These are phyloP conservation scores for Apophysomyces sp. DNA, from an alignment of 371 early-diverging fungal species.

Conservation along the genomic window DNA sequence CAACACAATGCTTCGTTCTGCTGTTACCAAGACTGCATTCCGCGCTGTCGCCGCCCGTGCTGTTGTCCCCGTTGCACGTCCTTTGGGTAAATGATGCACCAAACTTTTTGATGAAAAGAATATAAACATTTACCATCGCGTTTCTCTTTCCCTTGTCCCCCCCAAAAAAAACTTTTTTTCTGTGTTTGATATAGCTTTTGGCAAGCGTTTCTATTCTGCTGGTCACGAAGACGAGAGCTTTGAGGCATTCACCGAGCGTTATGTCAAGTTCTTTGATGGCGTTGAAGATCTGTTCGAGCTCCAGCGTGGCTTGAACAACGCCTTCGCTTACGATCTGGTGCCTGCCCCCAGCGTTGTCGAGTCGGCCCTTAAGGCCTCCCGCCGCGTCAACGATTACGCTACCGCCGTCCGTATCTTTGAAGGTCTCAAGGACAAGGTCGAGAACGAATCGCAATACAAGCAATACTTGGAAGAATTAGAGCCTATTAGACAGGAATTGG, in stretches of 20 bases:
- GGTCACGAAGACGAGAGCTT: slow-evolving; percentile 76
- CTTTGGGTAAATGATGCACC: slow-evolving; percentile 25
- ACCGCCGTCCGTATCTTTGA: slow-evolving; percentile 94
- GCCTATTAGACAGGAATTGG: slow-evolving; percentile 85
- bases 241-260: slow-evolving; percentile 80
- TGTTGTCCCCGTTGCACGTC: slow-evolving; percentile 27
- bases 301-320: slow-evolving; percentile 95
- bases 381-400: slow-evolving; percentile 91
- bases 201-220: slow-evolving; percentile 62
- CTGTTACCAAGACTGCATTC: slow-evolving; percentile 42
- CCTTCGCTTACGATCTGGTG: slow-evolving; percentile 94
- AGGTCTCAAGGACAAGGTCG: slow-evolving; percentile 88
- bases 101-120: not conserved
- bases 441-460: slow-evolving; percentile 81
- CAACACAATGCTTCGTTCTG: slow-evolving; percentile 49
- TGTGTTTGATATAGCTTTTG: slow-evolving; percentile 24
- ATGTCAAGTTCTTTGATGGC: slow-evolving; percentile 86
- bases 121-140: not conserved
- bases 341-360: slow-evolving; percentile 86
- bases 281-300: slow-evolving; percentile 95
- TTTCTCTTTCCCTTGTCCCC: not conserved
- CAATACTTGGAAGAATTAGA: slow-evolving; percentile 85
- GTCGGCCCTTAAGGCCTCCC: slow-evolving; percentile 86
- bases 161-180: not conserved
- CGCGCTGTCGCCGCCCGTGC: slow-evolving; percentile 38